phyloP scores from a whole-genome alignment of 1,284 basidiomycete species.

The Cystobasidium sp. region DNA sequence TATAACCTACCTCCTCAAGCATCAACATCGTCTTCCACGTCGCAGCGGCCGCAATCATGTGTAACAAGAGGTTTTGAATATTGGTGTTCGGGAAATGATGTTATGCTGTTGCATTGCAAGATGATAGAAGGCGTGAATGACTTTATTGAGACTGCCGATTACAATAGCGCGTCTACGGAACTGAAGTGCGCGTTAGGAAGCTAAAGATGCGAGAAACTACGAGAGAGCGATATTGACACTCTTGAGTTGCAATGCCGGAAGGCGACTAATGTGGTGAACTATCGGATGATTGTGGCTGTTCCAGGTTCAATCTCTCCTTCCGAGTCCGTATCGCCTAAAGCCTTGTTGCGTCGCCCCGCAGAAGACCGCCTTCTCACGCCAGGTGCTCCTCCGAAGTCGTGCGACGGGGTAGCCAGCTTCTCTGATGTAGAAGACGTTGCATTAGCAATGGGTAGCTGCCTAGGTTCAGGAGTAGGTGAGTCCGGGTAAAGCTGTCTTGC shows the following conservation, averaged over 20 bases:
- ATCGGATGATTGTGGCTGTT: conserved; percentile 39
- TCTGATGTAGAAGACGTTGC: neutral
- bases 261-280: neutral
- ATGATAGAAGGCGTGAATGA: too few relatives aligned
- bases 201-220: neutral
- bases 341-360: conserved; percentile 10
- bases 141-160: too few relatives aligned
- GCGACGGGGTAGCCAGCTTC: neutral
- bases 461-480: conserved; percentile 40
- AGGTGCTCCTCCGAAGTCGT: neutral
- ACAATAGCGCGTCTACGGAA: too few relatives aligned
- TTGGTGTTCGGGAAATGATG: too few relatives aligned
- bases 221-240: neutral
- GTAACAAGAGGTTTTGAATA: too few relatives aligned
- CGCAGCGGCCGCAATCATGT: too few relatives aligned
- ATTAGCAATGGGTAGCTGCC: neutral
- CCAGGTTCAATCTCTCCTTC: conserved; percentile 40
- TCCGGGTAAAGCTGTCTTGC: conserved; percentile 16
- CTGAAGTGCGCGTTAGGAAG: too few relatives aligned
- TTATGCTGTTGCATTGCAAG: too few relatives aligned
- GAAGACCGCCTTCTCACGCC: conserved; percentile 19
- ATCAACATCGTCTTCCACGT: too few relatives aligned
- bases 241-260: neutral
- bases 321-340: conserved; percentile 40
- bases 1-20: neutral